These are phyloP conservation scores for Trichoderma afroharzianum DNA, from an alignment of 2,329 filamentous ascomycete genomes.

Conservation along the genomic window DNA sequence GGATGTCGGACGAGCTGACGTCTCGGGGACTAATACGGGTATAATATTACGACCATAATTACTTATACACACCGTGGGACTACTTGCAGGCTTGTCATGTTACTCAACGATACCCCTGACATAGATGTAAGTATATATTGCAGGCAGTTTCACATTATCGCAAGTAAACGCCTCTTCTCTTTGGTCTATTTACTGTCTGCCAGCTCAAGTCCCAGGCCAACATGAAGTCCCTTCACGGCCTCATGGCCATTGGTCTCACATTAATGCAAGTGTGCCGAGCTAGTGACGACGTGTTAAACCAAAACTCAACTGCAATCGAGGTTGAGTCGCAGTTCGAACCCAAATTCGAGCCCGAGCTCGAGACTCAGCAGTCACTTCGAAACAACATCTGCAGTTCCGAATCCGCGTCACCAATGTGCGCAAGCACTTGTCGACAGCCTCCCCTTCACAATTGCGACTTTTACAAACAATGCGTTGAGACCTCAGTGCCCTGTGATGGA, in stretches of 20 bases:
- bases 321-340: background rate
- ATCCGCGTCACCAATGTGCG: background rate
- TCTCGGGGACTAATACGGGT: background rate
- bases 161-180: background rate
- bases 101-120: background rate
- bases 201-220: too few species aligned
- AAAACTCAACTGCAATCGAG: background rate
- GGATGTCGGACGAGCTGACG: background rate
- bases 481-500: background rate
- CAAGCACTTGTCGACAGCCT: background rate
- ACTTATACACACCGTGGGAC: too few species aligned
- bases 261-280: background rate
- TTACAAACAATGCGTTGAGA: background rate
- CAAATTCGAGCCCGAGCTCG: background rate
- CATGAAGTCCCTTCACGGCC: too few species aligned
- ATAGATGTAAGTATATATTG: background rate
- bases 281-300: background rate
- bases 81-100: background rate
- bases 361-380: background rate
- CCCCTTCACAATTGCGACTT: background rate
- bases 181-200: background rate
- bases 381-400: background rate
- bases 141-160: background rate
- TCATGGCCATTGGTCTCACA: background rate
- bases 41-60: background rate